Conservation (phyloP, 2,329 filamentous ascomycete genomes). For the Aspergillus pseudoterreus region DNA sequence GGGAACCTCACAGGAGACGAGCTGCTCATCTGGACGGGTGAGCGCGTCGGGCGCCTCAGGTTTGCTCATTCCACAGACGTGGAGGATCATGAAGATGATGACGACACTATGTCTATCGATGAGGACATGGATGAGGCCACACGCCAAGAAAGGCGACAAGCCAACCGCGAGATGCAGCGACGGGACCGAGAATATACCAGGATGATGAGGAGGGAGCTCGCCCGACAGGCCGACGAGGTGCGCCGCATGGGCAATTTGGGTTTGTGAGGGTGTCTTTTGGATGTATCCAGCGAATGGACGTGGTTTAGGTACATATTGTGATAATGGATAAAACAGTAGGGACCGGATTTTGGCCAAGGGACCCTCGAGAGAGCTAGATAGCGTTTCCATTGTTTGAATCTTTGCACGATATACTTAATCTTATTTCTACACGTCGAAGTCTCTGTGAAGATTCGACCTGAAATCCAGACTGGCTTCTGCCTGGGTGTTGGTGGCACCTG, state of each 20-base stretch:
- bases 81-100: constrained; percentile 37
- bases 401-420: too few species aligned
- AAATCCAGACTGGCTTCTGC: too few species aligned
- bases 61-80: constrained; percentile 50
- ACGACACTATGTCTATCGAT: constrained; percentile 26
- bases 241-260: constrained; percentile 58
- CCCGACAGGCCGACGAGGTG: constrained; percentile 74
- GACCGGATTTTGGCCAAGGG: too few species aligned
- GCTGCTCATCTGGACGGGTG: constrained; percentile 82
- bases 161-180: constrained; percentile 30
- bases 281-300: background rate
- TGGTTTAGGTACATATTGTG: background rate
- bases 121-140: constrained; percentile 24
- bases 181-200: constrained; percentile 57
- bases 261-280: constrained; percentile 1
- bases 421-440: too few species aligned
- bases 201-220: constrained; percentile 70
- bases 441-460: too few species aligned
- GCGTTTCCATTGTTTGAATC: too few species aligned
- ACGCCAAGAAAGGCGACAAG: constrained; percentile 28
- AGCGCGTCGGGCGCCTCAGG: constrained; percentile 69
- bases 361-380: too few species aligned
- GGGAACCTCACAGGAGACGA: constrained; percentile 55
- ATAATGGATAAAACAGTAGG: too few species aligned
- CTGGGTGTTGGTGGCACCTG: too few species aligned